Evolutionary conservation across 805 yeast genomes (phyloP).

Genomic region (Wickerhamomyces hampshirensis): DNA sequence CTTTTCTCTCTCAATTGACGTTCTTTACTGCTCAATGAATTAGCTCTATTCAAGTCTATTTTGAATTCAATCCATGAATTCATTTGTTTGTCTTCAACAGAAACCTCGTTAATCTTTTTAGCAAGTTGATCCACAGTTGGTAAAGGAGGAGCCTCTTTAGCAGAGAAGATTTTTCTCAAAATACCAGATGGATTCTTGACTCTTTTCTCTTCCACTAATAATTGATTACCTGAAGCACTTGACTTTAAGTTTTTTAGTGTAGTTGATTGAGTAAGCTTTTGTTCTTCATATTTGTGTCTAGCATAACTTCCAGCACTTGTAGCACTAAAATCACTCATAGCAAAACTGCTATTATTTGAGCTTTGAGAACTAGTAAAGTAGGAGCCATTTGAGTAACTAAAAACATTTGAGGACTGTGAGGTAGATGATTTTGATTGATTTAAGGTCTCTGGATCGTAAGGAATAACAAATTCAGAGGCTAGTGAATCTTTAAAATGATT

Average conservation of each 20-base stretch:
- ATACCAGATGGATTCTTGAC: constrained; percentile 15
- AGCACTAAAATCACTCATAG: constrained; percentile 69
- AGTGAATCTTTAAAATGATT: constrained; percentile 8
- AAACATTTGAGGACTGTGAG: constrained; percentile 22
- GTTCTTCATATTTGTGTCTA: constrained; percentile 58
- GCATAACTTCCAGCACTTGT: constrained; percentile 84
- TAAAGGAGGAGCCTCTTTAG: constrained; percentile 25
- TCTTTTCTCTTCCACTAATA: constrained; percentile 22
- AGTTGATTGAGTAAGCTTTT: constrained; percentile 15
- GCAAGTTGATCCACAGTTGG: constrained; percentile 21
- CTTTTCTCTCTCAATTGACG: constrained; percentile 65
- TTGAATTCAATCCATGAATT: constrained; percentile 48
- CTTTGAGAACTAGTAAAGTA: constrained; percentile 45
- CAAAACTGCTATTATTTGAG: constrained; percentile 36
- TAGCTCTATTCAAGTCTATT: constrained; percentile 66
- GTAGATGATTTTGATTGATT: constrained; percentile 24
- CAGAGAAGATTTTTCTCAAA: constrained; percentile 12
- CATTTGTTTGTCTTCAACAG: constrained; percentile 35
- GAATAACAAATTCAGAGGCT: constrained; percentile 21
- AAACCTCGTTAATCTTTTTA: constrained; percentile 13
- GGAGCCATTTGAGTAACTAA: constrained; percentile 37
- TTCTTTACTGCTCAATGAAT: constrained; percentile 62
- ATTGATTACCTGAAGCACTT: constrained; percentile 25
- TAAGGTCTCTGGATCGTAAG: constrained; percentile 29
- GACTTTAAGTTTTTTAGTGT: constrained; percentile 9